phyloP scores from a whole-genome alignment of 805 yeast species.

The Nakazawaea sp. region DNA sequence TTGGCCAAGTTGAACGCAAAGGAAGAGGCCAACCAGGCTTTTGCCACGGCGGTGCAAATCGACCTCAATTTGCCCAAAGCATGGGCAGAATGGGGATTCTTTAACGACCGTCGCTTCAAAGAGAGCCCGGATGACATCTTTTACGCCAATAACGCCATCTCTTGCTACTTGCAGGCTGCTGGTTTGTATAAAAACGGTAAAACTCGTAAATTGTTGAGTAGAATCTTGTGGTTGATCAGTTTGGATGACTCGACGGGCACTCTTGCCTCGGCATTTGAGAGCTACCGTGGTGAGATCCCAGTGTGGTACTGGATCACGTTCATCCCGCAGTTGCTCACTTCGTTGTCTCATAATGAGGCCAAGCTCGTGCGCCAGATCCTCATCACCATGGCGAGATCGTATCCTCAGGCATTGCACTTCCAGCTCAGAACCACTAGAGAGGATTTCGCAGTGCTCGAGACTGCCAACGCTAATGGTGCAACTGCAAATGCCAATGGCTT shows the following conservation, averaged over 20 bases:
- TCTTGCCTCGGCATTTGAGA: slow-evolving; percentile 80
- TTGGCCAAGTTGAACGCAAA: slow-evolving; percentile 82
- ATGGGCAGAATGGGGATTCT: slow-evolving; percentile 99
- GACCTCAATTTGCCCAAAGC: slow-evolving; percentile 94
- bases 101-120: slow-evolving; percentile 81
- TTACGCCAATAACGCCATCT: slow-evolving; percentile 88
- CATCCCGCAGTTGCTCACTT: slow-evolving; percentile 87
- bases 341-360: slow-evolving; percentile 89
- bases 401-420: slow-evolving; percentile 96
- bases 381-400: slow-evolving; percentile 89
- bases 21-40: slow-evolving; percentile 96
- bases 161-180: slow-evolving; percentile 96
- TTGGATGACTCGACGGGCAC: slow-evolving; percentile 82
- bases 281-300: slow-evolving; percentile 92
- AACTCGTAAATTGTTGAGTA: slow-evolving; percentile 77
- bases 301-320: slow-evolving; percentile 99
- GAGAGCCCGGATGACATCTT: slow-evolving; percentile 76
- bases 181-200: slow-evolving; percentile 91
- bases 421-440: slow-evolving; percentile 93
- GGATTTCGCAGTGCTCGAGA: slow-evolving; percentile 81
- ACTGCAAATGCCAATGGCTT: slow-evolving; percentile 3
- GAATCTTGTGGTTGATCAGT: slow-evolving; percentile 90
- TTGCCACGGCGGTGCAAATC: slow-evolving; percentile 95
- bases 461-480: slow-evolving; percentile 8
- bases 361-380: slow-evolving; percentile 80